Percentiles rank a stretch among this genome's conserved stretches.
phyloP scores from a whole-genome alignment of 2,329 filamentous ascomycete genomes.

The Cladosporium sp. region DNA sequence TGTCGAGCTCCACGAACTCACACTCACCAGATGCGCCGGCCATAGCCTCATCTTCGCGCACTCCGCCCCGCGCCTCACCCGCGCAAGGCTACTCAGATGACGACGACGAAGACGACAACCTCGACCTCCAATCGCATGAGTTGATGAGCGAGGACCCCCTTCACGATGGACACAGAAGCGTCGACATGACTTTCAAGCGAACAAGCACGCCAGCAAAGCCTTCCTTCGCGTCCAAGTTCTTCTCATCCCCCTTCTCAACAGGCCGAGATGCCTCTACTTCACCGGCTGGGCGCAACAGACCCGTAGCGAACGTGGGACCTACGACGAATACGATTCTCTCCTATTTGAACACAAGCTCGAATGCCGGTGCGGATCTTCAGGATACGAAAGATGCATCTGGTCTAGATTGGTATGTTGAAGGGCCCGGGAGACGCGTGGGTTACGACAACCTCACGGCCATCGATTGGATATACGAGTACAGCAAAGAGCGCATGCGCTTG shows the following conservation, averaged over 20 bases:
- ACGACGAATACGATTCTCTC: conserved; percentile 39
- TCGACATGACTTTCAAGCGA: conserved; percentile 64
- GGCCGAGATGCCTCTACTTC: conserved; percentile 30
- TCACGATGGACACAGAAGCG: background rate
- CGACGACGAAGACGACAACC: conserved; percentile 35
- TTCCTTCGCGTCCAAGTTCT: conserved; percentile 42
- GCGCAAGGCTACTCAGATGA: conserved; percentile 32
- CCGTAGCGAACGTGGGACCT: conserved; percentile 13
- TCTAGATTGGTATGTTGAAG: conserved; percentile 84
- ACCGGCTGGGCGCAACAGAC: conserved; percentile 15
- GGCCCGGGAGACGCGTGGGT: conserved; percentile 80
- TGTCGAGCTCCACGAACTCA: conserved; percentile 33
- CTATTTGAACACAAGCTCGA: conserved; percentile 37
- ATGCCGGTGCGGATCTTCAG: conserved; percentile 34
- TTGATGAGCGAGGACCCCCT: conserved; percentile 32
- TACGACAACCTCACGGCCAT: conserved; percentile 97
- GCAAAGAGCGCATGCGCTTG: conserved; percentile 85
- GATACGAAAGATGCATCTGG: conserved; percentile 43
- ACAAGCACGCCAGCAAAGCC: conserved; percentile 49
- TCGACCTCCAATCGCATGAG: conserved; percentile 46
- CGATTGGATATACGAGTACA: conserved; percentile 99
- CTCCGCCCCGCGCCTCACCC: conserved; percentile 25
- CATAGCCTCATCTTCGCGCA: conserved; percentile 44
- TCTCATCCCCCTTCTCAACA: conserved; percentile 37
- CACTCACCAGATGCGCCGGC: conserved; percentile 31